Conservation (phyloP, 768 basidiomycete genomes). For the Leccinum olivaceopallidum region DNA sequence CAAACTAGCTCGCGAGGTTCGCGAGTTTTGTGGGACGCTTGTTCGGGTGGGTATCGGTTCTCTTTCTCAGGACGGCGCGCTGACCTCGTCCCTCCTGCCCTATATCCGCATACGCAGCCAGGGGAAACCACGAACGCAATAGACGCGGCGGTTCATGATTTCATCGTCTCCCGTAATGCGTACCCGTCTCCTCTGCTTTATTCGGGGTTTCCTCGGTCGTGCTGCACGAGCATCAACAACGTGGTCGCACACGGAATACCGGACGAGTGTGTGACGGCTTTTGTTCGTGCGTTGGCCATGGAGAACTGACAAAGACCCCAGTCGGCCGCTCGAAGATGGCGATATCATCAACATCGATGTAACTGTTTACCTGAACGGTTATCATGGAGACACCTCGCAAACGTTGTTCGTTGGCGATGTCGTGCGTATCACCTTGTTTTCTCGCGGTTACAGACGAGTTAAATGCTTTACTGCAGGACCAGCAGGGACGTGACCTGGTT, state of each 20-base stretch:
- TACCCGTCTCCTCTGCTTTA: conserved; percentile 89
- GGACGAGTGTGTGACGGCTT: conserved; percentile 64
- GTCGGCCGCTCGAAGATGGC: conserved; percentile 76
- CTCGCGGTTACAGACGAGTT: neutral
- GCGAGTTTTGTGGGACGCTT: conserved; percentile 53
- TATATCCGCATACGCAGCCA: conserved; percentile 39
- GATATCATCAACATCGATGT: conserved; percentile 91
- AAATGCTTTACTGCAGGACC: conserved; percentile 50
- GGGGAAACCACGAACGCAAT: conserved; percentile 75
- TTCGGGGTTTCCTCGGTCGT: conserved; percentile 50
- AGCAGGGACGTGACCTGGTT: conserved; percentile 65
- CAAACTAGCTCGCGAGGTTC: conserved; percentile 53
- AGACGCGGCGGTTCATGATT: conserved; percentile 71
- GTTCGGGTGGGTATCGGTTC: conserved; percentile 43
- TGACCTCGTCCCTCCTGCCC: neutral
- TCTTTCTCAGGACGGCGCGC: neutral
- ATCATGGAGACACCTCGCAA: conserved; percentile 86
- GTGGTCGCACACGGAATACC: conserved; percentile 88
- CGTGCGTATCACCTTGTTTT: conserved; percentile 39
- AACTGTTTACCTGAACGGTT: conserved; percentile 80
- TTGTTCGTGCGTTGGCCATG: neutral
- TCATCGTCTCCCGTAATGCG: conserved; percentile 64
- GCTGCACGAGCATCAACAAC: conserved; percentile 80
- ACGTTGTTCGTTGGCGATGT: conserved; percentile 84
- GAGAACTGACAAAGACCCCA: conserved; percentile 33